Percentiles rank a stretch among this genome's conserved stretches.
These are phyloP conservation scores for Alternaria brassicae DNA, from an alignment of 2,329 filamentous ascomycete species.

Conservation along the genomic window DNA sequence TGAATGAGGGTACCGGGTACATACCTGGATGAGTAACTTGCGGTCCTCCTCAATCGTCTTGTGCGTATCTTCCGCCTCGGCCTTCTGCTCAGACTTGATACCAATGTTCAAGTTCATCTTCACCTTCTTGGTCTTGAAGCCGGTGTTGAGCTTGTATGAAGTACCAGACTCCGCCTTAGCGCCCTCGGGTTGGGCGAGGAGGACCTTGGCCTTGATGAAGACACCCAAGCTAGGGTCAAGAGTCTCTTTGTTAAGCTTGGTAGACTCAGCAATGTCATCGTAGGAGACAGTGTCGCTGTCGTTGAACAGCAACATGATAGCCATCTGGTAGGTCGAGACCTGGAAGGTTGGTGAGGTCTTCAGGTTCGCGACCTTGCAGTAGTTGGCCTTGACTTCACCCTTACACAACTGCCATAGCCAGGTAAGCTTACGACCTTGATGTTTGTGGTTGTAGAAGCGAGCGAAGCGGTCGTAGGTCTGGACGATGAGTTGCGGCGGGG, in stretches of 20 bases:
- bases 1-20: constrained; percentile 44
- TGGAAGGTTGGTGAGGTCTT: constrained; percentile 97
- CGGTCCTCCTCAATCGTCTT: constrained; percentile 99
- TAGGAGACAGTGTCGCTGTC: constrained; percentile 85
- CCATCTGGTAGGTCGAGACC: constrained; percentile 98
- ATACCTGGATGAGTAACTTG: constrained; percentile 94
- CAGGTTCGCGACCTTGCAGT: constrained; percentile 68
- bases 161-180: constrained; percentile 81
- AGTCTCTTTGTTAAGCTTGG: constrained; percentile 79
- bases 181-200: constrained; percentile 73
- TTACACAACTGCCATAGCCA: constrained; percentile 99
- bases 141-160: constrained; percentile 84
- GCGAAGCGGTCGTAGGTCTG: constrained; percentile 89
- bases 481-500: constrained; percentile 82
- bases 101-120: constrained; percentile 95
- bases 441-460: constrained; percentile 94
- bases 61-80: constrained; percentile 95
- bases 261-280: constrained; percentile 84
- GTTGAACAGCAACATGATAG: constrained; percentile 92
- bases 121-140: constrained; percentile 98
- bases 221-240: constrained; percentile 87
- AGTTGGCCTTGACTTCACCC: constrained; percentile 93
- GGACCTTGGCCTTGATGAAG: constrained; percentile 90
- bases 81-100: constrained; percentile 94
- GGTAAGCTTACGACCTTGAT: constrained; percentile 93